Base-by-base conservation (phyloP, 371 early-diverging fungal species). In the Blyttiomyces sp. region DNA sequence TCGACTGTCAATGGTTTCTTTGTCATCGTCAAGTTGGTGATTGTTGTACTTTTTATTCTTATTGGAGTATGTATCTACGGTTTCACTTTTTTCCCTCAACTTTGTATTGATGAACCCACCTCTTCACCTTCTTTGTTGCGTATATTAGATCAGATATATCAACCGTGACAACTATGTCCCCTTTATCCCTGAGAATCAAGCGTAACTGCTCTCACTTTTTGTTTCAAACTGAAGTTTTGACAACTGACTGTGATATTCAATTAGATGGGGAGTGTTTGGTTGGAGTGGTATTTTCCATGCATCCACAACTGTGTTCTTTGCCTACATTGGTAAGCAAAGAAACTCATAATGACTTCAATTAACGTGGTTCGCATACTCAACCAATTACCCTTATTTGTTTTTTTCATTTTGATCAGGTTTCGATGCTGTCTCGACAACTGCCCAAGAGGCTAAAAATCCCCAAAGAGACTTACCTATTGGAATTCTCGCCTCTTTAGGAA, bases 391-490 rank as follows among this genome's bases (percentile, higher is more conserved):
- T n/a, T n/a, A n/a, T 23, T 48, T 23, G 13, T 24, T 13, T 21
- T 24, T 46, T 24, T 46, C 17, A 9, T 46, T 23, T 17, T 93
- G 90, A 61, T 88, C 90, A 70, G 93, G 94, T 21, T 93, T 92
- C 71, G 95, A 93, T 69, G 83, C 90, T 7, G 88, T 94, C 11
- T 88, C 92, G 0, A 93, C 94, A 0, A 86, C 87, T 2, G 88
- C 95, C 2, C 87, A 90, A 71, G 95, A 95, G 75, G 81, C 89
- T 26, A 83, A 80, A 56, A 83, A 89, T 31, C 94, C 95, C 26
- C 81, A 84, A 34, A 76, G 86, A 6, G 92, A 94, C 68, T 65
- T 95, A 45, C 94, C 95, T 6, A 85, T 93, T 54, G 95, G 92
- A 34, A 92, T 95, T 57, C 76, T 91, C 58, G 83, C 78, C 26